Evolutionary conservation across 2,329 filamentous ascomycete species (phyloP), one percentile per base, ranked within the genome.

Genomic region (Xylariaceae sp.): DNA sequence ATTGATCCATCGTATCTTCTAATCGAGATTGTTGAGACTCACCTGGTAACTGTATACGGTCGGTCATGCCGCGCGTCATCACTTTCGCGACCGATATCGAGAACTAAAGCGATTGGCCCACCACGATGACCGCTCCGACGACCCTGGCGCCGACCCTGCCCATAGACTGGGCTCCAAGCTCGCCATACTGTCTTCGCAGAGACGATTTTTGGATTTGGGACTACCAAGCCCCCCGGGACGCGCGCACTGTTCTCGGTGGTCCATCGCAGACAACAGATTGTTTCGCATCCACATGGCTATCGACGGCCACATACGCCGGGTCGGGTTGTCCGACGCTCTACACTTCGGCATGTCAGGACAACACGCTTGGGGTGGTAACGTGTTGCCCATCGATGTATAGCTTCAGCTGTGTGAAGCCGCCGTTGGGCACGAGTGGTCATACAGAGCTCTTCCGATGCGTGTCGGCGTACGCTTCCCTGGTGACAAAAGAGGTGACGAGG

Each of bases 241-340:
- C 57, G 11, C 60, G 64, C 5, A 69, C 68, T 4, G 67, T 67
- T 2, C 55, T 69, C 8, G 66, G 68, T 6, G 67, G 67, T 1
- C 67, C 68, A 17, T 62, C 68, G 7, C 68, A 69, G 54, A 68
- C 57, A n/a, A 56, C 58, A 9, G 47, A 62, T 10, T 69, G 68
- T 53, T 61, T 69, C 51, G 58, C 67, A 1, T 55, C 68, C 30
- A 51, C 60, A 9, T 67, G 66, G 62, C 44, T 52, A 37, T 44
- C 64, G 0, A 63, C 61, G 2, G 18, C 58, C 35, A 65, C 62
- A 11, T 69, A 67, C 34, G 62, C 17, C 4, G 68, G 62, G 6
- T 53, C 65, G 1, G 62, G 50, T 10, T 69, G 68, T 42, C 68
- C 68, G 18, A 42, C 60, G 7, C 56, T 62, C 18, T 69, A 69